Base-by-base conservation (phyloP, 2,329 filamentous ascomycete genomes). In the Apiospora malaysiana region DNA sequence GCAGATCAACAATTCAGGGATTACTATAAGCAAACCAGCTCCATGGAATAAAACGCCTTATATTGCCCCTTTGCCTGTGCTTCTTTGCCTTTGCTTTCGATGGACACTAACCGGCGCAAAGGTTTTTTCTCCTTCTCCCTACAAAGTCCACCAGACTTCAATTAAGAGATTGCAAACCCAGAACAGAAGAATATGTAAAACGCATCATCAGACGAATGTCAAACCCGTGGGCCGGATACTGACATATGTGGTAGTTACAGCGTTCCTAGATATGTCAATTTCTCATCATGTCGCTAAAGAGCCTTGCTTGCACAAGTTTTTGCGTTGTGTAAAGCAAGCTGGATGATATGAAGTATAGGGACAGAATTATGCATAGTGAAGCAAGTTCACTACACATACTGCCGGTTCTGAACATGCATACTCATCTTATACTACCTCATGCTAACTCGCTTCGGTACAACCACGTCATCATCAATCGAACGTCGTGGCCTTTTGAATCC, bases 381-480 rank as follows among this genome's bases (percentile, higher is more conserved):
- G 8, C 40, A n/a, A 21, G 18, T n/a, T 63, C 56, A 63, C 51
- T 59, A 63, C 40, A n/a, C 56, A 40, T 40, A 14, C 18, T 8
- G 32, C 56, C n/a, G 37, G 7, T n/a, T 21, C 21, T 32, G 40
- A n/a, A 12, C 56, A n/a, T 12, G 40, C 32, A n/a, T 12, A 63
- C 18, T n/a, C n/a, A 40, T 63, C 32, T 63, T 63, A 63, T 63
- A 63, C 56, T 23, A 63, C 56, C 27, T 63, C 32, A 63, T 63
- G 56, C 56, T 40, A 63, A 63, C 56, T 63, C 56, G 16, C 56
- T 63, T 63, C 56, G 14, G 56, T 63, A 63, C 56, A 63, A 40
- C 56, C 56, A 63, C 56, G 32, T 63, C 56, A n/a, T 40, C 56
- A n/a, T 63, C 32, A 23, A 63, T 40, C 56, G 23, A 40, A 63